A percentile compares a stretch with the other conserved stretches of the same genome.
Evolutionary conservation across 2,329 filamentous ascomycete species (phyloP).

Genomic region (Aureobasidium musti): DNA sequence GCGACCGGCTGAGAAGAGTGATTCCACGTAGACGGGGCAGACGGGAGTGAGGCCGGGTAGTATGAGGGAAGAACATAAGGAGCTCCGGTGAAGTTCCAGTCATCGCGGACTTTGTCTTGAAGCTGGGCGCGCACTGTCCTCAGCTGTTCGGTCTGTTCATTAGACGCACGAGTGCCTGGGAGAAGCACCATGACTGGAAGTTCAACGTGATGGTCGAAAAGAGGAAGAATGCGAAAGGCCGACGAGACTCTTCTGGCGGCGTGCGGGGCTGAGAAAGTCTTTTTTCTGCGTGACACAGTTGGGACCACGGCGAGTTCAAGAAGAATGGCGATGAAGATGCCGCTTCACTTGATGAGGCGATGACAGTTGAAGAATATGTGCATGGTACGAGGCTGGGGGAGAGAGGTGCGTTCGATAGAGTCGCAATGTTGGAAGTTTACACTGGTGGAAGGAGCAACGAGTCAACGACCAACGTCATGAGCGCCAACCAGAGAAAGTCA

Average conservation of each 20-base stretch:
- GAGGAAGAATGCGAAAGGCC: not conserved
- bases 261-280: slow-evolving; percentile 11
- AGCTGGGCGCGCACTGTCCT: slow-evolving; percentile 48
- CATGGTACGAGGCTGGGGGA: not conserved
- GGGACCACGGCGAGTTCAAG: not conserved
- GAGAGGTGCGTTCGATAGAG: not conserved
- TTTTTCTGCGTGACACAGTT: not conserved
- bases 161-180: slow-evolving; percentile 34
- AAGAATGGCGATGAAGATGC: not conserved
- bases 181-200: slow-evolving; percentile 36
- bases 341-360: slow-evolving; percentile 1
- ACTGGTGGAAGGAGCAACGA: not conserved
- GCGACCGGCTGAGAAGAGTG: no score
- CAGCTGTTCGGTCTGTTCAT: slow-evolving; percentile 43
- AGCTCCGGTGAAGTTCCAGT: slow-evolving; percentile 49
- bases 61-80: slow-evolving; percentile 36
- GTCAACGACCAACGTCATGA: slow-evolving; percentile 13
- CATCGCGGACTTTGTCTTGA: slow-evolving; percentile 47
- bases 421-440: not conserved
- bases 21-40: no score
- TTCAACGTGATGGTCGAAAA: not conserved
- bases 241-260: not conserved
- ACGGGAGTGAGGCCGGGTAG: no score
- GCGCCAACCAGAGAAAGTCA: not conserved
- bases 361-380: not conserved